phyloP scores from a whole-genome alignment of 495 filamentous ascomycete species.

The Aspergillus nanangensis region DNA sequence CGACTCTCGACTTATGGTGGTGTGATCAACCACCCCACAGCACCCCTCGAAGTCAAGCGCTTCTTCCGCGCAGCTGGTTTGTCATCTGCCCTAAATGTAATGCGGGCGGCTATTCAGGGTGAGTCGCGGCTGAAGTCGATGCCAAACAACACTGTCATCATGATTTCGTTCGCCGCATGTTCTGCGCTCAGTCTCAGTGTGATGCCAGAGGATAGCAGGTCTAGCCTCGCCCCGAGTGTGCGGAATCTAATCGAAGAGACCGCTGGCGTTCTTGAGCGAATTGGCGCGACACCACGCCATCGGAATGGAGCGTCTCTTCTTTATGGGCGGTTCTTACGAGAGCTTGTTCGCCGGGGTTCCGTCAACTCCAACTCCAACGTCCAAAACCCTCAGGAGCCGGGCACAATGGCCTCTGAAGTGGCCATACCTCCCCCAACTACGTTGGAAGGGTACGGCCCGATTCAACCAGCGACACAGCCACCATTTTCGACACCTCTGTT shows the following conservation, averaged over 20 bases:
- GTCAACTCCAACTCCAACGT: slow-evolving; percentile 2
- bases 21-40: slow-evolving; percentile 71
- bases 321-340: slow-evolving; percentile 58
- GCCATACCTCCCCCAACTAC: slow-evolving; percentile 11
- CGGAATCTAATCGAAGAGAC: slow-evolving; percentile 65
- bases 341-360: slow-evolving; percentile 44
- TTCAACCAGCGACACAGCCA: slow-evolving; percentile 14
- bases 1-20: slow-evolving; percentile 67
- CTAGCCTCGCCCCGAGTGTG: slow-evolving; percentile 62
- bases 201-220: slow-evolving; percentile 46
- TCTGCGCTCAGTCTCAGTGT: slow-evolving; percentile 62
- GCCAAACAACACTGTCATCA: slow-evolving; percentile 74
- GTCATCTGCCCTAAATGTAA: slow-evolving; percentile 67
- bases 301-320: slow-evolving; percentile 58
- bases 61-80: slow-evolving; percentile 67
- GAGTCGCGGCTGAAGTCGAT: slow-evolving; percentile 66
- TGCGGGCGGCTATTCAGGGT: slow-evolving; percentile 67
- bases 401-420: slow-evolving; percentile 7
- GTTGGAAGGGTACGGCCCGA: slow-evolving; percentile 11
- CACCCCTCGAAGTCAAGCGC: slow-evolving; percentile 62
- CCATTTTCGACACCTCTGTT: slow-evolving; percentile 20
- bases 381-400: not conserved
- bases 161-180: slow-evolving; percentile 72
- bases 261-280: slow-evolving; percentile 62
- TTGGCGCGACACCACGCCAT: slow-evolving; percentile 59